phyloP scores from a whole-genome alignment of 768 basidiomycete species.

The Rhizopogon rudus region DNA sequence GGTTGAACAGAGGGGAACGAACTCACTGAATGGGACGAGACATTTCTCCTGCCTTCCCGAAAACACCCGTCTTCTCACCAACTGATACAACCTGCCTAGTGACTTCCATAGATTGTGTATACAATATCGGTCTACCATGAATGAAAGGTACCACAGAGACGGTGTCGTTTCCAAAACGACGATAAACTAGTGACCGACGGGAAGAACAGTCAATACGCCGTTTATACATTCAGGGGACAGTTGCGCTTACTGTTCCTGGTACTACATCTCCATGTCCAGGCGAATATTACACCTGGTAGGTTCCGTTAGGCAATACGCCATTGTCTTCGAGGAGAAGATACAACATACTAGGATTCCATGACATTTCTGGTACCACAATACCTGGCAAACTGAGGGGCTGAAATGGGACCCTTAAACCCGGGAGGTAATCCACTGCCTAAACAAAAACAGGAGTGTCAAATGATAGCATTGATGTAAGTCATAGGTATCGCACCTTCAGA shows the following conservation, averaged over 20 bases:
- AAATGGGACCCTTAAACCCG: slow-evolving; percentile 18
- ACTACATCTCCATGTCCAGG: slow-evolving; percentile 19
- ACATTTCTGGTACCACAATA: slow-evolving; percentile 11
- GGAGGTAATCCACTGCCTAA: slow-evolving; percentile 14
- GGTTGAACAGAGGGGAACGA: neutral
- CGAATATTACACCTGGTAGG: slow-evolving; percentile 9
- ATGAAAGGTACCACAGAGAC: slow-evolving; percentile 18
- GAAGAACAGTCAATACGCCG: neutral
- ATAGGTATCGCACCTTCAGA: slow-evolving; percentile 11
- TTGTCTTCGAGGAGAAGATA: neutral
- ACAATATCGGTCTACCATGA: slow-evolving; percentile 12
- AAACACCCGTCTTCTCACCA: slow-evolving; percentile 14
- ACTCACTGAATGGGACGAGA: slow-evolving; percentile 13
- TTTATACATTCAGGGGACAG: neutral
- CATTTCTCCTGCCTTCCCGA: slow-evolving; percentile 5
- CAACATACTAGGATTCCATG: slow-evolving; percentile 15
- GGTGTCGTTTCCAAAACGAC: slow-evolving; percentile 13
- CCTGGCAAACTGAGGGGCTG: slow-evolving; percentile 8
- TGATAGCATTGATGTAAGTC: neutral
- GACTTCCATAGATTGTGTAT: slow-evolving; percentile 18
- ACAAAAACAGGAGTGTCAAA: no score
- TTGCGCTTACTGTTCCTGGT: slow-evolving; percentile 8
- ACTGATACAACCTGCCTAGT: slow-evolving; percentile 13
- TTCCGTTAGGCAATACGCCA: neutral
- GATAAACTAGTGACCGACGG: slow-evolving; percentile 11